These are phyloP conservation scores for Pelargonium nanum DNA, from an alignment of 345 rosid genomes.

Conservation along the genomic window DNA sequence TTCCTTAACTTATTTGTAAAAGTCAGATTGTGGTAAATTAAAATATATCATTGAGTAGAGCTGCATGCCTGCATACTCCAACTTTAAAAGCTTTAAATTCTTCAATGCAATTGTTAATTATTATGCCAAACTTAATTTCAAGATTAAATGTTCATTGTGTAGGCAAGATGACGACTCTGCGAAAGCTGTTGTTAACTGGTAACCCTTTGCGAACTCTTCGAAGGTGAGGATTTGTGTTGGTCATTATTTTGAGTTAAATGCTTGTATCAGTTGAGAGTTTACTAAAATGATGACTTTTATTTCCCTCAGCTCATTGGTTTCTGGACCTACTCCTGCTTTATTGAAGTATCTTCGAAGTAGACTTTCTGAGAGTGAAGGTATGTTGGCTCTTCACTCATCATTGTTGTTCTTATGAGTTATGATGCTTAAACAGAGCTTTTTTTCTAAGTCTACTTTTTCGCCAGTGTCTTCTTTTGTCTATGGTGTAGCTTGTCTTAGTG, in stretches of 20 bases:
- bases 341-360: constrained; percentile 76
- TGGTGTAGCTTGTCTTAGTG: no score
- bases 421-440: background rate
- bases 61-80: background rate
- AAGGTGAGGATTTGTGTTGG: constrained; percentile 39
- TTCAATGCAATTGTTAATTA: background rate
- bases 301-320: constrained; percentile 61
- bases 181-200: constrained; percentile 69
- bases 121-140: background rate
- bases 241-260: background rate
- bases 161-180: constrained; percentile 80
- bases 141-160: background rate
- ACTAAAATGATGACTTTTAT: constrained; percentile 1
- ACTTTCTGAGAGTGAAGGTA: constrained; percentile 68
- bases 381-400: background rate
- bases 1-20: background rate
- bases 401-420: background rate
- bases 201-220: constrained; percentile 82
- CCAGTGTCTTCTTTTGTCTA: no score
- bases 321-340: constrained; percentile 82
- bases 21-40: background rate
- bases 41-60: no score
- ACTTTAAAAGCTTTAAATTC: background rate
- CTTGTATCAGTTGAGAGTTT: constrained; percentile 13
- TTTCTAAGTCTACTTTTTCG: no score